Evolutionary conservation across 257 asterid species (phyloP), one percentile per base, ranked within the genome.

Genomic region (Apocynum venetum): DNA sequence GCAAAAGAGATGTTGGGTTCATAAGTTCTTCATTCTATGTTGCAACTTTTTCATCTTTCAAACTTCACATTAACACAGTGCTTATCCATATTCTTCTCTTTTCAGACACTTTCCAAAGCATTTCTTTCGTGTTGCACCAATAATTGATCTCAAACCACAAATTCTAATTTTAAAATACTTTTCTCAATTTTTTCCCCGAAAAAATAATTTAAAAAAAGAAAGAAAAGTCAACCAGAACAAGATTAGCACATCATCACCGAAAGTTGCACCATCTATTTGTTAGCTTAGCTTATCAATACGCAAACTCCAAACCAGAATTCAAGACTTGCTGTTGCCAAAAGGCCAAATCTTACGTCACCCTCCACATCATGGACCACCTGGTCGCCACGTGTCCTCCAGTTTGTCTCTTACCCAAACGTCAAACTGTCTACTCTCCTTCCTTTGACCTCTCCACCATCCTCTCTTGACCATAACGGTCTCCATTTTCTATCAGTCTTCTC

Each of bases 91-190:
- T 13, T 25, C 31, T 36, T 48, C 12, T 1, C 48, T 53, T 44
- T 60, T 49, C 64, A 69, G 38, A 15, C 59, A 4, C 6, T 59
- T 40, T 38, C 25, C 66, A 60, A 60, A 6, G 0, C 36, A 59
- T 31, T 44, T 48, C 36, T 35, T 68, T 12, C 67, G 59, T 72
- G 3, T 72, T 79, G 80, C 85, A 59, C 83, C 84, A 88, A 87
- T 87, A 70, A 89, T 89, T 87, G 86, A 80, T 72, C 83, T 83
- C 52, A 70, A 75, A 49, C 57, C 53, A n/a, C 36, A 57, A 47
- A 74, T 10, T 55, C 8, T 1, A 3, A 31, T 44, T 2, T 4
- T 8, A 25, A 25, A 25, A 25, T 25, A 25, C 0, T 25, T 25
- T 25, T 25, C 31, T 25, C 31, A 25, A 25, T 25, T 25, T 25